Evolutionary conservation across 1,284 basidiomycete species (phyloP), one percentile per base, ranked within the genome.

Genomic region (Fomes fomentarius): DNA sequence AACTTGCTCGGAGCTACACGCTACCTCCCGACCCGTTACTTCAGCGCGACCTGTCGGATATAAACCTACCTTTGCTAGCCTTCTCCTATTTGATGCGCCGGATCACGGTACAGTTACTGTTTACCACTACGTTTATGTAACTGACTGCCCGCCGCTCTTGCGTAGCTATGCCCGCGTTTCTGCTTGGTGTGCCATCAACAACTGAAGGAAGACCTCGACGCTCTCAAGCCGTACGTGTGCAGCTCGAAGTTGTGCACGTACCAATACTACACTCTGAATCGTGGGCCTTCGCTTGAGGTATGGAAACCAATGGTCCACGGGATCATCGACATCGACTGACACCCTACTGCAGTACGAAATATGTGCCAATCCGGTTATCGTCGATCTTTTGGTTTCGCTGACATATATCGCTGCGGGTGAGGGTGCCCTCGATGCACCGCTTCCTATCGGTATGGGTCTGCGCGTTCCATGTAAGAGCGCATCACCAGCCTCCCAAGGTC

Each of bases 141-240:
- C 35, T 12, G 38, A 22, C 38, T 9, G 24, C 8, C 11, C 11
- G 15, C 5, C 14, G 17, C 19, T 1, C 19, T 39, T 10, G 10
- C 10, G n/a, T 48, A 87, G 84, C 74, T 87, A 12, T 86, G 83
- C 57, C 78, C 82, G 1, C 75, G 79, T 21, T 85, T 80, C 62
- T 87, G 85, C 58, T 71, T 84, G 12, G 81, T 86, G 8, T 87
- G 85, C 64, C 84, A 87, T 54, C 78, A 80, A 57, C 79, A 75
- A 52, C 74, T 87, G 30, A 60, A 72, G 10, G 73, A 71, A 2
- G 73, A 79, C 41, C 80, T 77, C 54, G 82, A 83, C 57, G 80
- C 80, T 0, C 76, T 87, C 52, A 85, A 86, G 64, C 85, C 85
- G 5, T 87, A 86, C 61, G 83, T 87, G 14, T 87, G 85, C 63